Conservation (phyloP, 2,329 filamentous ascomycete genomes). For the Colletotrichum echinochloae region DNA sequence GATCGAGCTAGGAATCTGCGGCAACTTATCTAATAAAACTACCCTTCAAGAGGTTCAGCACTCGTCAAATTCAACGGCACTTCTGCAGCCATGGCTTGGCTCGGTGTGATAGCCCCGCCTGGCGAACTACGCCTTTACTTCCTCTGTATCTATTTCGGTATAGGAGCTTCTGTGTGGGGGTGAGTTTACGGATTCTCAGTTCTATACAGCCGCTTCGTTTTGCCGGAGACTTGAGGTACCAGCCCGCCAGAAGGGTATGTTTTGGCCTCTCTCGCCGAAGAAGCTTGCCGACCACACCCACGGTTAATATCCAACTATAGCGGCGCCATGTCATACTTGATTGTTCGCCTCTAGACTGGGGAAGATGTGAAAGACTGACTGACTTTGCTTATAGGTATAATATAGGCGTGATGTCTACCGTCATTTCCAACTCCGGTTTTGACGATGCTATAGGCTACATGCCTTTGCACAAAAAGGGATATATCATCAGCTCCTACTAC, state of each 20-base stretch:
- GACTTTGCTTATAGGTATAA: slow-evolving; percentile 58
- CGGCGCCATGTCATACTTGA: too few species aligned
- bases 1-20: not conserved
- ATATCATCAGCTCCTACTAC: slow-evolving; percentile 69
- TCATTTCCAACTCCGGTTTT: slow-evolving; percentile 68
- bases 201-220: not conserved
- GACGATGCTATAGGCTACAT: slow-evolving; percentile 54
- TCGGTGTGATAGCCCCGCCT: not conserved
- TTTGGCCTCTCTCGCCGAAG: not conserved
- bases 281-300: not conserved
- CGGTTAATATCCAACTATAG: not conserved
- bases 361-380: not conserved
- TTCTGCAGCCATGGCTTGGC: slow-evolving; percentile 45
- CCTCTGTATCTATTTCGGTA: slow-evolving; percentile 64
- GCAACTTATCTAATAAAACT: not conserved
- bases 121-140: slow-evolving; percentile 57
- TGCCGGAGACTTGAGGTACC: not conserved
- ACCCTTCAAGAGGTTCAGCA: not conserved
- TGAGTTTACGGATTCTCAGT: slow-evolving; percentile 44
- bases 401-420: slow-evolving; percentile 67
- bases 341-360: too few species aligned
- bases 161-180: slow-evolving; percentile 70
- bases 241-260: not conserved
- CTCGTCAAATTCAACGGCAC: not conserved
- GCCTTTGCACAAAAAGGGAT: slow-evolving; percentile 58